Evolutionary conservation across 148 eudicot species (phyloP).

Genomic region (Rhododendron griersonianum): DNA sequence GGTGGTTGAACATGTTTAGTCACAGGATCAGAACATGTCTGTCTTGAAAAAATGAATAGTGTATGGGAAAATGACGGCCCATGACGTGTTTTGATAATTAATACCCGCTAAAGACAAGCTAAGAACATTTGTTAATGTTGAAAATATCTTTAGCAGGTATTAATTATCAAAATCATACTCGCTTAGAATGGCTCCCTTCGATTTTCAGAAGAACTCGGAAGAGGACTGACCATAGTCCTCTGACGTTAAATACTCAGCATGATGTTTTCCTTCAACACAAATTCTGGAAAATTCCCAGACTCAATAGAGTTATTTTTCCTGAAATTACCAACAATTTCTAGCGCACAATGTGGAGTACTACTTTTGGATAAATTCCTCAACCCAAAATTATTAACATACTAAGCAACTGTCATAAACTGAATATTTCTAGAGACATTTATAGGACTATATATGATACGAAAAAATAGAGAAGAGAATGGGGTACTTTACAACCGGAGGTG

Average conservation of each 20-base stretch:
- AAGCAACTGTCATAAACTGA: neutral
- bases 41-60: neutral
- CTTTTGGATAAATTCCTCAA: neutral
- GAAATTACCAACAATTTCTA: neutral
- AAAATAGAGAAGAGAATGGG: neutral
- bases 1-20: neutral
- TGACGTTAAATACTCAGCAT: neutral
- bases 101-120: no score
- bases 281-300: neutral
- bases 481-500: conserved; percentile 1
- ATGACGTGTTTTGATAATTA: no score
- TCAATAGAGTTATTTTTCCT: neutral
- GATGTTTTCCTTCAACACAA: neutral
- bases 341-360: neutral
- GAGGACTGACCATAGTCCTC: neutral
- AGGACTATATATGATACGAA: neutral
- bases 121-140: no score
- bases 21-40: neutral
- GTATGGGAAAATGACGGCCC: no score
- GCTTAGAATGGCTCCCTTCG: neutral
- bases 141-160: no score
- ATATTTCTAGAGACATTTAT: neutral
- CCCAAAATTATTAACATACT: neutral
- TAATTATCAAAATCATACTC: neutral
- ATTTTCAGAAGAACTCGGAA: neutral